These are phyloP conservation scores for Farysia itapuensis DNA, from an alignment of 1,284 basidiomycete species.

Conservation along the genomic window DNA sequence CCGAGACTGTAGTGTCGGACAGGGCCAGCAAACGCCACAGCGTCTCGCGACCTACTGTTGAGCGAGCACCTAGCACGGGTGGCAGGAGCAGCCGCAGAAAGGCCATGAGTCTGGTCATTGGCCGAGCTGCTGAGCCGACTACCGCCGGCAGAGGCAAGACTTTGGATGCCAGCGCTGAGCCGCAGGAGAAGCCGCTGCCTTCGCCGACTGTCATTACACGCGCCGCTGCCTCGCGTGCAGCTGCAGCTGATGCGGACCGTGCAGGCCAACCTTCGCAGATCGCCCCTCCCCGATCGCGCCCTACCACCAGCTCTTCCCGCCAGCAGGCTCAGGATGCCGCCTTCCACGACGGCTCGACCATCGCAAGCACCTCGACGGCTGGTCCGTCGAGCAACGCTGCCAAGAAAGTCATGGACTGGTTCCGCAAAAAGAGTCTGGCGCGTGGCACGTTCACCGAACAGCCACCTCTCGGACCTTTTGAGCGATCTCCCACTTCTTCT, in stretches of 20 bases:
- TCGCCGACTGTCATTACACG: not conserved
- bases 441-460: constrained; percentile 54
- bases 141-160: constrained; percentile 12
- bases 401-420: constrained; percentile 70
- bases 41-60: constrained; percentile 9
- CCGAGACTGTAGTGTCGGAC: not conserved
- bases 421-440: constrained; percentile 65
- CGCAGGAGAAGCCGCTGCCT: not conserved
- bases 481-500: constrained; percentile 18
- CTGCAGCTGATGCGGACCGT: not conserved
- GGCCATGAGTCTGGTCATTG: constrained; percentile 52
- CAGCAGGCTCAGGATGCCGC: constrained; percentile 15
- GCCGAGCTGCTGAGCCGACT: constrained; percentile 3
- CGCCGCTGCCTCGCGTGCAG: not conserved
- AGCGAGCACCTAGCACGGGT: constrained; percentile 23
- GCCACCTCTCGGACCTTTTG: constrained; percentile 43
- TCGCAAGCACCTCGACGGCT: constrained; percentile 43
- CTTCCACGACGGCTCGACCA: constrained; percentile 33
- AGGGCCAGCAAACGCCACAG: constrained; percentile 29
- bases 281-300: too few relatives aligned
- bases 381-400: constrained; percentile 64
- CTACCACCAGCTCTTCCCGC: constrained; percentile 4
- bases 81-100: constrained; percentile 35
- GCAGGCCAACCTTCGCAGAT: too few relatives aligned
- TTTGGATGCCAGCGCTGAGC: constrained; percentile 1